Evolutionary conservation across 495 filamentous ascomycete species (phyloP), one percentile per base, ranked within the genome.

Genomic region (Aspergillus conjunctus): DNA sequence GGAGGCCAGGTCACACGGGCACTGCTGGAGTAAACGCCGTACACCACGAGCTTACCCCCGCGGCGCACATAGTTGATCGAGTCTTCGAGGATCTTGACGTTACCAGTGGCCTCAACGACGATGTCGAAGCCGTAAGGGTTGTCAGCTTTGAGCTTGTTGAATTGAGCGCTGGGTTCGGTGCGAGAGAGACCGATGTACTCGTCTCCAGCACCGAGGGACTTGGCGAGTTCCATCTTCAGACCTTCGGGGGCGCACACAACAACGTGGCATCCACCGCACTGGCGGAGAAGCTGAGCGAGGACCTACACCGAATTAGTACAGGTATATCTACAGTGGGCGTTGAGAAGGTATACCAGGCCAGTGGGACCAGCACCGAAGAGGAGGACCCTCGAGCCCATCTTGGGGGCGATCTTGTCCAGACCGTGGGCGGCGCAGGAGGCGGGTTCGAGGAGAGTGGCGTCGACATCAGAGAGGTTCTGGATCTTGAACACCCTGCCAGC

Each of bases 101-200:
- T 86, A 12, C 88, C 87, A 49, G 86, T 88, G 8, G 88, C 88
- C 61, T 77, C 77, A 20, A 84, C 74, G 49, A 87, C 86, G 56
- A 91, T 88, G 59, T 90, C 87, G 64, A 89, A 91, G 5, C 87
- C 88, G 64, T 90, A 86, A 7, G 87, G 87, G 71, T 89, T 83
- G 37, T 86, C 83, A 17, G 71, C 75, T 77, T 87, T 86, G 58
- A 89, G 74, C 68, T 86, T 72, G 39, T 81, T 75, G 68, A 84
- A 87, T 68, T 87, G 84, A 0, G 76, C 77, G 50, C 76, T 68
- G 0, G 84, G 76, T 69, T 85, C 77, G 46, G 70, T 65, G 51
- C 87, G 79, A 11, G 83, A 85, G 34, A 89, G 81, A 63, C 83
- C 79, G 45, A 88, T 66, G 66, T 88, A 89, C 56, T 80, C 77